These are phyloP conservation scores for Blumeriella jaapii DNA, from an alignment of 2,329 filamentous ascomycete species.

Conservation along the genomic window DNA sequence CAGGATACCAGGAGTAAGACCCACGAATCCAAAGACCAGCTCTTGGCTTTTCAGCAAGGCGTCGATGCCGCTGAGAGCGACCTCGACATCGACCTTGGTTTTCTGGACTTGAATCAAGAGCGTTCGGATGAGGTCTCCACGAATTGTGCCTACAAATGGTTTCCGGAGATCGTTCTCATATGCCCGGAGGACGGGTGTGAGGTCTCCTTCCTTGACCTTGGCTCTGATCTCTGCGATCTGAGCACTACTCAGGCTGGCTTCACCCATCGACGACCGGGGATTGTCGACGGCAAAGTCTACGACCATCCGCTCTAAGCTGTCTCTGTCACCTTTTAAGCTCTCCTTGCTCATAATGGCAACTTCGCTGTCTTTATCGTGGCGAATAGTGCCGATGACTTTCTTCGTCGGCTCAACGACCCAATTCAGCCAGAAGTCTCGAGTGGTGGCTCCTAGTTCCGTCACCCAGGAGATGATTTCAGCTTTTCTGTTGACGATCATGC, in stretches of 20 bases:
- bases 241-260: constrained; percentile 44
- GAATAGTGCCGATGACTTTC: constrained; percentile 81
- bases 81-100: constrained; percentile 95
- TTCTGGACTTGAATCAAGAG: constrained; percentile 96
- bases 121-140: constrained; percentile 78
- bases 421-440: constrained; percentile 86
- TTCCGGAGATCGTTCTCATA: constrained; percentile 81
- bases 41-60: constrained; percentile 91
- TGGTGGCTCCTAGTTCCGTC: constrained; percentile 63
- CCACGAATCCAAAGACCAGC: constrained; percentile 94
- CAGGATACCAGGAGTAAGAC: constrained; percentile 83
- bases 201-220: constrained; percentile 81
- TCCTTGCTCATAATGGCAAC: constrained; percentile 95
- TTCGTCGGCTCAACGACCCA: constrained; percentile 83
- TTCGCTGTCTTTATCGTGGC: constrained; percentile 84
- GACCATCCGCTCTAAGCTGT: constrained; percentile 94
- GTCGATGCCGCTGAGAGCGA: constrained; percentile 93
- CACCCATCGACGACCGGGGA: constrained; percentile 45
- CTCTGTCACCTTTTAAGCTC: constrained; percentile 79
- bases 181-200: constrained; percentile 81
- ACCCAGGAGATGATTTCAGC: constrained; percentile 75
- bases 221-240: constrained; percentile 64
- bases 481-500: constrained; percentile 60
- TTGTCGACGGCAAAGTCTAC: constrained; percentile 88
- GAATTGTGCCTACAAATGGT: constrained; percentile 71